Base-by-base conservation (phyloP, 805 yeast genomes). In the Kluyveromyces nonfermentans region DNA sequence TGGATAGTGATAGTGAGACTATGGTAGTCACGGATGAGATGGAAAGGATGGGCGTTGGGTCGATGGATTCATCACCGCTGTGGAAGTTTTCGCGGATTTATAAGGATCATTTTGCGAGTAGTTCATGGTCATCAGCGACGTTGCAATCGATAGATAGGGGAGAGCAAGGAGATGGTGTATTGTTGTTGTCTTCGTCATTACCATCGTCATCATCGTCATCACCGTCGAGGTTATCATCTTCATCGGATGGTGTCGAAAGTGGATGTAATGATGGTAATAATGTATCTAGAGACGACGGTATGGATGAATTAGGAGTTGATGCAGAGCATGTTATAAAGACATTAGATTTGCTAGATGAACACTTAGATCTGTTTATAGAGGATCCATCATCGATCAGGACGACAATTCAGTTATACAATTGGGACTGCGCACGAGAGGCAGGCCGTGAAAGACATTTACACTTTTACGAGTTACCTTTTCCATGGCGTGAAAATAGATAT, bases 401-500 rank as follows among this genome's bases (percentile, higher is more conserved):
- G 16, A 35, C 44, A 9, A 61, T 68, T 17, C 66, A 69, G 22
- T 62, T 70, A 35, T 71, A 69, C 53, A 72, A 74, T 53, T 74
- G 72, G 49, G 73, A 72, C 21, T 57, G 56, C 19, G 81, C 82
- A 1, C 51, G 65, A 5, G 53, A 57, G 5, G 57, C 67, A 9
- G 80, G 81, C 9, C 47, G 60, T 3, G 47, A 43, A 7, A 50
- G 81, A 37, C 73, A 79, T 44, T 64, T 90, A 35, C 87, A 86
- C 51, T 85, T 82, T 61, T 86, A 85, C 57, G 95, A 90, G 61
- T 69, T 90, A 35, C 98, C 98, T 2, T 77, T 82, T 52, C 86
- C 84, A 39, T 90, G 96, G 95, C 75, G 95, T 56, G 97, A 89
- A 64, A 90, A 93, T 65, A 80, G 87, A 46, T 88, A 75, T 62